These are phyloP conservation scores for Brassica nigra DNA, from an alignment of 345 rosid genomes.

Conservation along the genomic window DNA sequence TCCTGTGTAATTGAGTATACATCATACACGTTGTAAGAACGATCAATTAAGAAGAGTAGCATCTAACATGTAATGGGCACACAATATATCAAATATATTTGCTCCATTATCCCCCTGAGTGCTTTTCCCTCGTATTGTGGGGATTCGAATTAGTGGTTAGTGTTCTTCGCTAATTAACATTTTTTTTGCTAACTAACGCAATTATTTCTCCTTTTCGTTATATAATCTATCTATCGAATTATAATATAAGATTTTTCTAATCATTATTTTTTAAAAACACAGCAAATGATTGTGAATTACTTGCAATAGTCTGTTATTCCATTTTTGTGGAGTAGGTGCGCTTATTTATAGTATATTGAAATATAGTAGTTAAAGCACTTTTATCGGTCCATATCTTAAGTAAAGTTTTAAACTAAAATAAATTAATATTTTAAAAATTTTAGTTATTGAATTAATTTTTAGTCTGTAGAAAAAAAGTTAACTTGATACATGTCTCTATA, in stretches of 20 bases:
- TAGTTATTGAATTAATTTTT: no score
- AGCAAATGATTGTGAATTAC: slow-evolving; percentile 25
- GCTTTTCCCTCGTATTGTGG: slow-evolving; percentile 30
- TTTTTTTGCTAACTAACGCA: not conserved
- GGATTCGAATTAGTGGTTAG: slow-evolving; percentile 23
- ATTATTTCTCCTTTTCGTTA: slow-evolving; percentile 2
- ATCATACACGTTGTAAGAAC: not conserved
- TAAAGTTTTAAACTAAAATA: no score
- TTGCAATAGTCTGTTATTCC: not conserved
- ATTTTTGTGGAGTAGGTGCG: slow-evolving; percentile 24
- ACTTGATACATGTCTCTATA: no score
- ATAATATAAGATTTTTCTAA: not conserved
- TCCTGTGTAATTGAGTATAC: not conserved
- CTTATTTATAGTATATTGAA: slow-evolving; percentile 6
- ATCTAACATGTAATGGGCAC: slow-evolving; percentile 14
- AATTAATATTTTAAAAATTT: no score
- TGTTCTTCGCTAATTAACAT: not conserved
- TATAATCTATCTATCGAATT: not conserved
- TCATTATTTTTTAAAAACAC: not conserved
- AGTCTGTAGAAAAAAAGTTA: no score
- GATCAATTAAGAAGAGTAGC: not conserved
- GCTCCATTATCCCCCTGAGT: slow-evolving; percentile 24
- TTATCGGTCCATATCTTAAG: no score
- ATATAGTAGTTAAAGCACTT: not conserved
- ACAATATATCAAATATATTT: slow-evolving; percentile 13